Evolutionary conservation across 2,329 filamentous ascomycete species (phyloP).

Genomic region (Metarhizium robertsii): DNA sequence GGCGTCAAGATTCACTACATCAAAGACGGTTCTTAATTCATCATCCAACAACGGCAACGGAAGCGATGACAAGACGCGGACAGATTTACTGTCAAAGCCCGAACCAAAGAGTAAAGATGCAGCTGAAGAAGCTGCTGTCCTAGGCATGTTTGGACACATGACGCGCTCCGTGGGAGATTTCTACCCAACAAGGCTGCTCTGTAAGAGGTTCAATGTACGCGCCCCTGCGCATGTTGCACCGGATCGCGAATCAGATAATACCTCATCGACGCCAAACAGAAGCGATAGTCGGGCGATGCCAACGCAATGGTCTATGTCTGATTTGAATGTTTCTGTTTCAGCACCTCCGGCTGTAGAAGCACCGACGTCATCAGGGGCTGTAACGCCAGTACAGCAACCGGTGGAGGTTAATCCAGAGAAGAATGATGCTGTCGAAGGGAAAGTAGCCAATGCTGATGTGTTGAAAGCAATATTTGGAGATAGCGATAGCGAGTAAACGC

Average conservation of each 20-base stretch:
- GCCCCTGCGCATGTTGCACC: constrained; percentile 59
- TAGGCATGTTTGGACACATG: constrained; percentile 90
- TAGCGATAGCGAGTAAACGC: constrained; percentile 54
- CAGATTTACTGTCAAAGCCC: constrained; percentile 19
- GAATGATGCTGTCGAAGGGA: constrained; percentile 59
- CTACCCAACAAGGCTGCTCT: constrained; percentile 74
- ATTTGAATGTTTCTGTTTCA: neutral
- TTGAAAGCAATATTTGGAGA: constrained; percentile 93
- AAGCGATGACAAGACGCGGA: constrained; percentile 6
- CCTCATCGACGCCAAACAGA: neutral
- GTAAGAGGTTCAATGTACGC: constrained; percentile 87
- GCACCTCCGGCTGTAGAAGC: neutral
- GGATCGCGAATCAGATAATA: constrained; percentile 29
- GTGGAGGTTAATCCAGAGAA: constrained; percentile 56
- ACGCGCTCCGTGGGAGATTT: constrained; percentile 67
- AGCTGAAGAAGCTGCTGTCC: constrained; percentile 73
- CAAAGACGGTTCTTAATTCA: constrained; percentile 34
- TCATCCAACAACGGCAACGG: constrained; percentile 8
- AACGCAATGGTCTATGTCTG: neutral
- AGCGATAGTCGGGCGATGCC: neutral
- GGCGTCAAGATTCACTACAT: constrained; percentile 84
- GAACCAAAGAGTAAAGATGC: constrained; percentile 46
- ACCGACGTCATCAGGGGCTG: neutral
- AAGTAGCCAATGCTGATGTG: constrained; percentile 68
- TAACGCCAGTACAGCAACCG: neutral